Evolutionary conservation across 441 rosid genomes (phyloP), one percentile per base, ranked within the genome.

Genomic region (Mallotus repandus): DNA sequence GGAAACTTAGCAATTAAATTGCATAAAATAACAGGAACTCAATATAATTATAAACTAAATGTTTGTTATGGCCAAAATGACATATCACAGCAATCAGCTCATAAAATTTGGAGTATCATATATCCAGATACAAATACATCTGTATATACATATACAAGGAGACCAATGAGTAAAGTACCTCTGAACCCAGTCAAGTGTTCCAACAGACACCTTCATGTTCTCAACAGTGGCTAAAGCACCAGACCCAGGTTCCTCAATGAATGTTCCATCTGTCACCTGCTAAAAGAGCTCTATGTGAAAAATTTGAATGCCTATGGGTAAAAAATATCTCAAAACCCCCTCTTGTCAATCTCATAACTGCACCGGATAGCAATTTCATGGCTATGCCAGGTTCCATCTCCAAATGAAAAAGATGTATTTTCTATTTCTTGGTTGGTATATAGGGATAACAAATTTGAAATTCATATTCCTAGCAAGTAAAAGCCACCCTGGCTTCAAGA

Each of bases 161-260:
- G 32, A 57, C 43, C 52, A 50, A 65, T 7, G 41, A 72, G n/a
- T 62, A 70, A 43, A 63, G n/a, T 82, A 96, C 99, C 99, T 91
- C 74, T 71, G 84, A 78, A 96, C 86, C 98, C 99, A 96, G 57
- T 96, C 97, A 50, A 90, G 74, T 61, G 96, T 93, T 77, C 99
- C 99, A 78, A 96, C 97, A 68, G 94, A 83, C 72, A 96, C 97
- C 74, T 80, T 88, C 78, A 78, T 90, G 78, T 82, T 81, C 65
- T 84, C 89, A 59, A 96, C 79, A 7, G 83, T 76, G 68, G 97
- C 98, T 60, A 86, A 83, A 10, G 96, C 89, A 25, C 99, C 99
- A 79, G 96, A 96, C 43, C 99, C 99, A 74, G 98, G 97, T 81
- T 91, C 99, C 84, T 96, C 98, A 48, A 80, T 62, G 84, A 87